A percentile compares a stretch with the other conserved stretches of the same genome.
Evolutionary conservation across 2,329 filamentous ascomycete species (phyloP).

Genomic region (Colletotrichum salicis): DNA sequence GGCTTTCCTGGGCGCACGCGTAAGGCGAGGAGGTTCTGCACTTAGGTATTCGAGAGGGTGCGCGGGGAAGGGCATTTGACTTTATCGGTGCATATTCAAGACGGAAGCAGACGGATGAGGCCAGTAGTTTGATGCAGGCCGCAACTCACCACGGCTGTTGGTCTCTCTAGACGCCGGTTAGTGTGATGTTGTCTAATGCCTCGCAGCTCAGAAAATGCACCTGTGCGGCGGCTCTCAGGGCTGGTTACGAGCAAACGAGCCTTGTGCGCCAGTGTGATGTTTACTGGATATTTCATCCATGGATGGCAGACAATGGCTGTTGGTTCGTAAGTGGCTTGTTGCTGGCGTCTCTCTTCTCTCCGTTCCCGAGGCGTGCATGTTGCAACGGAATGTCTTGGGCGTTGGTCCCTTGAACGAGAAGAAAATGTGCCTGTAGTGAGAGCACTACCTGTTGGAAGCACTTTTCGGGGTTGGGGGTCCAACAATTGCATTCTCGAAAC

Average conservation of each 20-base stretch:
- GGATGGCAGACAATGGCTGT: background rate
- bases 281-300: background rate
- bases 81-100: background rate
- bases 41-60: background rate
- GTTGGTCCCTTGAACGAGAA: background rate
- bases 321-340: background rate
- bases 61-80: background rate
- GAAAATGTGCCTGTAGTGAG: background rate
- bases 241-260: background rate
- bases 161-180: background rate
- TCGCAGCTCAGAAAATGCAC: background rate
- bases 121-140: background rate
- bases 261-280: background rate
- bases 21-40: background rate
- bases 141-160: background rate
- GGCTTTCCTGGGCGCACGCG: too few species aligned
- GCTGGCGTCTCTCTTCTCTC: background rate
- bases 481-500: conserved; percentile 8
- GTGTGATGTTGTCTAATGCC: conserved; percentile 11
- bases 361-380: background rate
- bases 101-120: background rate
- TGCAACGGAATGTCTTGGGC: background rate
- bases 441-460: background rate
- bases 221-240: background rate
- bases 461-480: background rate